phyloP scores from a whole-genome alignment of 164 flowering plant genomes.

The Dillenia suffruticosa region DNA sequence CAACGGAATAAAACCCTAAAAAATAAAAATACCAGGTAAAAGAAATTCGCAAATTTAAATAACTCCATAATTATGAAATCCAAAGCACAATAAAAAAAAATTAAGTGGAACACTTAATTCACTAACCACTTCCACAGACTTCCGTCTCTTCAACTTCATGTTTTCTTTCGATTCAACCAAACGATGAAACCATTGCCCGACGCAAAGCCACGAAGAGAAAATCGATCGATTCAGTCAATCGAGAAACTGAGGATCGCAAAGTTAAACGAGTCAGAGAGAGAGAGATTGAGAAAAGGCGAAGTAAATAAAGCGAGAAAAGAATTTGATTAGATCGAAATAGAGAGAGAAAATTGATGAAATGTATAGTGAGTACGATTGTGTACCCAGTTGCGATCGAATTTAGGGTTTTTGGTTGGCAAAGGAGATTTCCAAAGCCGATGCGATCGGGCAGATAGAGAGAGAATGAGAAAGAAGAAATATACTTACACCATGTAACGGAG shows the following conservation, averaged over 20 bases:
- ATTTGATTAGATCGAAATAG: no score
- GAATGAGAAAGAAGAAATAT: no score
- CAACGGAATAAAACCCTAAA: neutral
- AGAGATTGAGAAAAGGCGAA: no score
- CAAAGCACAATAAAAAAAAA: neutral
- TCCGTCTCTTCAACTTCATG: constrained; percentile 59
- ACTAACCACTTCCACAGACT: constrained; percentile 63
- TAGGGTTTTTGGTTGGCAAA: no score
- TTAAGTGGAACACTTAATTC: neutral
- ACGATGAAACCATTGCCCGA: constrained; percentile 29
- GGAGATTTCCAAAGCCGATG: no score
- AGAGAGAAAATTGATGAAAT: no score
- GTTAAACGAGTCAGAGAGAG: no score
- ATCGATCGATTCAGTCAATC: constrained; percentile 19
- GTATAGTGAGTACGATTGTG: no score
- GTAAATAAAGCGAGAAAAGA: no score
- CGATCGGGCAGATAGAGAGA: no score
- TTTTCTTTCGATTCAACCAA: constrained; percentile 16
- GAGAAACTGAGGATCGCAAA: constrained; percentile 12
- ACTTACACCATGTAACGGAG: no score
- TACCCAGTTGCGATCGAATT: no score
- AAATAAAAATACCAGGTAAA: neutral
- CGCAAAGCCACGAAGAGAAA: neutral
- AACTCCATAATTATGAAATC: neutral
- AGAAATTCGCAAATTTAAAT: neutral